Conservation (phyloP, 2,329 filamentous ascomycete species). For the Sclerotiophoma versabilis region DNA sequence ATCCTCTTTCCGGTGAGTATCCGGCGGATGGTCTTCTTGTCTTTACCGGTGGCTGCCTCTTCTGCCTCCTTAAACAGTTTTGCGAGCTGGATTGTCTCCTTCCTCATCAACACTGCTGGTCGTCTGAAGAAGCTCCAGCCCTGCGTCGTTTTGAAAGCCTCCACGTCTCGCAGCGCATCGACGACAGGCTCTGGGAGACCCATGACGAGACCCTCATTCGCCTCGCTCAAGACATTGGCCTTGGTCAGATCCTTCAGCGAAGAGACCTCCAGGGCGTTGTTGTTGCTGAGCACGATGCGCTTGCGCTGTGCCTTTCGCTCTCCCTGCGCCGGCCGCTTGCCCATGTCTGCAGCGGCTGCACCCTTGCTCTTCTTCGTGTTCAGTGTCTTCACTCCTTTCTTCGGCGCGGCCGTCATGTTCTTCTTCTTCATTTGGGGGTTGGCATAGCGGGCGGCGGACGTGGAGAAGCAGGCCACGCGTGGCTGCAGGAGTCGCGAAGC, state of each 20-base stretch:
- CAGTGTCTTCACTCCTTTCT: constrained; percentile 49
- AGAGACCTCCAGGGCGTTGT: constrained; percentile 82
- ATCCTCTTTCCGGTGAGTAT: constrained; percentile 76
- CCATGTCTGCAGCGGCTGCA: constrained; percentile 50
- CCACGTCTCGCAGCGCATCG: constrained; percentile 80
- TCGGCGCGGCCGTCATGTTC: constrained; percentile 36
- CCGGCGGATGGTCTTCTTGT: constrained; percentile 65
- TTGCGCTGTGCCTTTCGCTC: constrained; percentile 89
- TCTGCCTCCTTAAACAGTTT: constrained; percentile 59
- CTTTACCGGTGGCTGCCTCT: constrained; percentile 59
- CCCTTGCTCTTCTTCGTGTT: constrained; percentile 53
- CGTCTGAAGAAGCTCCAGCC: constrained; percentile 85
- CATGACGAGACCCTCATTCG: constrained; percentile 70
- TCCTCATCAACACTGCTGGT: constrained; percentile 79
- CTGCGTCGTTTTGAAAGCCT: constrained; percentile 91
- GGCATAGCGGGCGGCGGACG: constrained; percentile 39
- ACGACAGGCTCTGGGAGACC: constrained; percentile 73
- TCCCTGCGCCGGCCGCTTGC: constrained; percentile 69
- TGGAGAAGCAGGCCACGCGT: constrained; percentile 46
- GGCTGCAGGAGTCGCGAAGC: constrained; percentile 35
- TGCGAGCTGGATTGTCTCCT: constrained; percentile 78
- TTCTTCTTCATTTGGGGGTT: constrained; percentile 38
- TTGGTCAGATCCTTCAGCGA: constrained; percentile 71
- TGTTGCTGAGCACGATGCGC: constrained; percentile 90
- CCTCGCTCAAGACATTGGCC: constrained; percentile 51